Percentiles rank a stretch among this genome's conserved stretches.
phyloP scores from a whole-genome alignment of 805 yeast species.

The Hanseniaspora lindneri region DNA sequence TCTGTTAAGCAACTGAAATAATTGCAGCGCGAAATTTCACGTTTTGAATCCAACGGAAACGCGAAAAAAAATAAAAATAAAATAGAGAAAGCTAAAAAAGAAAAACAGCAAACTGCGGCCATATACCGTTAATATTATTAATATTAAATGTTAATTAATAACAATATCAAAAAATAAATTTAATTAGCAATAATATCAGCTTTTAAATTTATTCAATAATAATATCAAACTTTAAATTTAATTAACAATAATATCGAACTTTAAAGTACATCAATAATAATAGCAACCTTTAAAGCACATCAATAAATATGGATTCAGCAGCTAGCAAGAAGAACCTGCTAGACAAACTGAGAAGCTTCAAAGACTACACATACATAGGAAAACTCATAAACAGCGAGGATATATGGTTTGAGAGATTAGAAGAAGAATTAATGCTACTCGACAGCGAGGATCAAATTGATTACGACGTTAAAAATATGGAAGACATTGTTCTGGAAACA shows the following conservation, averaged over 20 bases:
- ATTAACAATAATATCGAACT: too few species aligned
- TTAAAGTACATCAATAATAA: too few species aligned
- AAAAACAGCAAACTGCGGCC: too few species aligned
- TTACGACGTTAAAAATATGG: not conserved
- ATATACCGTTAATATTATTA: too few species aligned
- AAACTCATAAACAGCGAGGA: slow-evolving; percentile 7
- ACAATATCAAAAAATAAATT: too few species aligned
- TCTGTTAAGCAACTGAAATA: not conserved
- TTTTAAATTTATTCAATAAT: too few species aligned
- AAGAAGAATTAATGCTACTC: not conserved
- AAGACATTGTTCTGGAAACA: not conserved
- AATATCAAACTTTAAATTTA: too few species aligned
- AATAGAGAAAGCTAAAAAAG: too few species aligned
- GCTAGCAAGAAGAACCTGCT: not conserved
- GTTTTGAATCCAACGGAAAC: not conserved
- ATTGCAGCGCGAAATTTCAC: too few species aligned
- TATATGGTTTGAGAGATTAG: slow-evolving; percentile 7
- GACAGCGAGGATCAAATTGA: slow-evolving; percentile 1
- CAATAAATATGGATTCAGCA: not conserved
- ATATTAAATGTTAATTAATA: too few species aligned
- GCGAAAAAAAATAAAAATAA: not conserved
- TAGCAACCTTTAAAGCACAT: too few species aligned
- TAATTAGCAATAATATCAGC: too few species aligned
- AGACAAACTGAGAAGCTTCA: not conserved
- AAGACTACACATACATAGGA: slow-evolving; percentile 13